Conservation (phyloP, 768 basidiomycete species). For the Vararia minispora region DNA sequence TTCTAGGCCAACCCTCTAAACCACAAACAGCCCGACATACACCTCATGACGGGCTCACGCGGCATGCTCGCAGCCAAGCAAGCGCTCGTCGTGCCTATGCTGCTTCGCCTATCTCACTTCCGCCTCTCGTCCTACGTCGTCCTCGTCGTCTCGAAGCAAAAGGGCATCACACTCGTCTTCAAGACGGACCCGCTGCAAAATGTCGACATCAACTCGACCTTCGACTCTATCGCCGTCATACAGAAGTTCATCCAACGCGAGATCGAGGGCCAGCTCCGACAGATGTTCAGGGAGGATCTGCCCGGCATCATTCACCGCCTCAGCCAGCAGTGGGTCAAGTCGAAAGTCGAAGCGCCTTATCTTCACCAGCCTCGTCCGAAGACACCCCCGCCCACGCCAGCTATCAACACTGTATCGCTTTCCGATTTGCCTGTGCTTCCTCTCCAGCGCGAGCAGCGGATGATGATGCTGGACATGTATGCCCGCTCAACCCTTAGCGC, state of each 20-base stretch:
- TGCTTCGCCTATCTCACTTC: constrained; percentile 92
- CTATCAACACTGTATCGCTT: no score
- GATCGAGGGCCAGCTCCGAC: constrained; percentile 92
- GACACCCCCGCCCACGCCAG: constrained; percentile 12
- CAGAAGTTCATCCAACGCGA: constrained; percentile 96
- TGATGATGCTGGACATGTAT: no score
- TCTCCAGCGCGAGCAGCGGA: no score
- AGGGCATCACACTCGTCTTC: constrained; percentile 98
- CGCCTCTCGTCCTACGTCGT: constrained; percentile 92
- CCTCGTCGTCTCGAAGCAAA: constrained; percentile 93
- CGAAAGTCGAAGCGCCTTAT: constrained; percentile 90
- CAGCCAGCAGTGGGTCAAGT: constrained; percentile 92
- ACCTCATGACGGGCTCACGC: constrained; percentile 69
- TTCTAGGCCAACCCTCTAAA: constrained; percentile 86
- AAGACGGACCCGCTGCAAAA: constrained; percentile 98
- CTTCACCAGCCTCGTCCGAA: constrained; percentile 42
- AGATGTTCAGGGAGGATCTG: constrained; percentile 96
- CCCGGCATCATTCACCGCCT: constrained; percentile 95
- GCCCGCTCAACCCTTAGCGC: no score
- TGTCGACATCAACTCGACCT: constrained; percentile 95
- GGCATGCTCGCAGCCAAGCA: constrained; percentile 93
- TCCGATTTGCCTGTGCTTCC: no score
- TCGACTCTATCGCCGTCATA: constrained; percentile 96
- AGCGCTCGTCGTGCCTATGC: constrained; percentile 96
- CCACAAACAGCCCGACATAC: constrained; percentile 84